These are phyloP conservation scores for Citrus inodora DNA, from an alignment of 345 rosid genomes.

Conservation along the genomic window DNA sequence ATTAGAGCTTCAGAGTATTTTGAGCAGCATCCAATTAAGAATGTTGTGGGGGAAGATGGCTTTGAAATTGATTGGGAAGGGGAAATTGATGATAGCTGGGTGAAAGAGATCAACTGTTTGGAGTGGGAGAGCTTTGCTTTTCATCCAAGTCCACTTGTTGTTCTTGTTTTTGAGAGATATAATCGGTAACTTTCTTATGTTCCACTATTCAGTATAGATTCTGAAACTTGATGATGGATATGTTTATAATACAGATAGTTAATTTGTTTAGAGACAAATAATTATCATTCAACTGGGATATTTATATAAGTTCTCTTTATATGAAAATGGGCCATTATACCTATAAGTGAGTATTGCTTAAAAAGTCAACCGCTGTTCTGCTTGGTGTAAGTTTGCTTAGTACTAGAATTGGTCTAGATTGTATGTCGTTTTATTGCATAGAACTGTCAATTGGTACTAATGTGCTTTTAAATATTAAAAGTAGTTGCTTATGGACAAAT, in stretches of 20 bases:
- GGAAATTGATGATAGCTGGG: slow-evolving; percentile 80
- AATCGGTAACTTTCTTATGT: slow-evolving; percentile 38
- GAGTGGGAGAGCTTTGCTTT: slow-evolving; percentile 92
- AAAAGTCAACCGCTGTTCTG: not conserved
- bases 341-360: not conserved
- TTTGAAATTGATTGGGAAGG: slow-evolving; percentile 87
- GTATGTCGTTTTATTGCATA: not conserved
- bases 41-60: slow-evolving; percentile 83
- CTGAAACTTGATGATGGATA: not conserved
- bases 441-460: not conserved
- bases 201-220: not conserved
- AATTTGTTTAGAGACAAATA: not conserved
- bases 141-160: slow-evolving; percentile 80
- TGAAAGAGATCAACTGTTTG: slow-evolving; percentile 78
- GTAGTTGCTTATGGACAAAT: not conserved
- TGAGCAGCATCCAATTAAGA: slow-evolving; percentile 74
- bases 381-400: not conserved
- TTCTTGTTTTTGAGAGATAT: slow-evolving; percentile 82
- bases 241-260: not conserved
- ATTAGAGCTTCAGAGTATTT: slow-evolving; percentile 86
- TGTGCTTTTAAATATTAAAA: not conserved
- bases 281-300: not conserved
- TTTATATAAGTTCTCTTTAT: no score
- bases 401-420: not conserved
- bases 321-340: not conserved